phyloP scores from a whole-genome alignment of 768 basidiomycete genomes.

The Tricholoma terreum region DNA sequence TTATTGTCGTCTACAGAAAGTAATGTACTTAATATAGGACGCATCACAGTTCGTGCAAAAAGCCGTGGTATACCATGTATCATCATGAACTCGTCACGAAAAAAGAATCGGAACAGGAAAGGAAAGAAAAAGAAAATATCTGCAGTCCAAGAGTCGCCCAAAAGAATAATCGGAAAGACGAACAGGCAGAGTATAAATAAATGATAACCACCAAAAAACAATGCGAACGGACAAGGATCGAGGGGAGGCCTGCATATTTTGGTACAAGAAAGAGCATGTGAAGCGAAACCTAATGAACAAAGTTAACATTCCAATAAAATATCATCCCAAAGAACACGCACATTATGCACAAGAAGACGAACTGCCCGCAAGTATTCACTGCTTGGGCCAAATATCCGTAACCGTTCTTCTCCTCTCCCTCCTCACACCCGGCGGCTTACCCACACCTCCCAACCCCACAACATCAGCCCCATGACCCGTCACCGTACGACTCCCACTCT shows the following conservation, averaged over 20 bases:
- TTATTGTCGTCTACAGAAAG: conserved; percentile 3
- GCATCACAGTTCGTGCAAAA: conserved; percentile 10
- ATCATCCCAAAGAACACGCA: not conserved
- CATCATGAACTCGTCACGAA: conserved; percentile 9
- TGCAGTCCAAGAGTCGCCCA: not conserved
- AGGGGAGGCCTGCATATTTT: not conserved
- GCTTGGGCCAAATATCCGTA: conserved; percentile 42
- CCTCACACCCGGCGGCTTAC: conserved; percentile 17
- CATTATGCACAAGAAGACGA: conserved; percentile 3
- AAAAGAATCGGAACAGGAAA: not conserved
- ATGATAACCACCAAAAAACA: not conserved
- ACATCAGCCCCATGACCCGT: conserved; percentile 38
- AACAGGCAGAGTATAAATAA: not conserved
- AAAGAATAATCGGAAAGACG: not conserved
- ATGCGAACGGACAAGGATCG: not conserved
- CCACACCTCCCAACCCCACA: conserved; percentile 8
- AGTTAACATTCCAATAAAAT: not conserved
- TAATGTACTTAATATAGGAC: conserved; percentile 4
- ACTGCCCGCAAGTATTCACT: conserved; percentile 3
- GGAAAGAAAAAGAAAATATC: not conserved
- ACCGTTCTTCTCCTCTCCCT: conserved; percentile 43
- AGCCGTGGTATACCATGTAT: conserved; percentile 13
- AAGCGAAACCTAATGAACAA: not conserved
- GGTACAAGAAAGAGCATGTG: not conserved
- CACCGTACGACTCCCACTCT: conserved; percentile 26